These are phyloP conservation scores for Butyriboletus appendiculatus DNA, from an alignment of 1,284 basidiomycete genomes.

Conservation along the genomic window DNA sequence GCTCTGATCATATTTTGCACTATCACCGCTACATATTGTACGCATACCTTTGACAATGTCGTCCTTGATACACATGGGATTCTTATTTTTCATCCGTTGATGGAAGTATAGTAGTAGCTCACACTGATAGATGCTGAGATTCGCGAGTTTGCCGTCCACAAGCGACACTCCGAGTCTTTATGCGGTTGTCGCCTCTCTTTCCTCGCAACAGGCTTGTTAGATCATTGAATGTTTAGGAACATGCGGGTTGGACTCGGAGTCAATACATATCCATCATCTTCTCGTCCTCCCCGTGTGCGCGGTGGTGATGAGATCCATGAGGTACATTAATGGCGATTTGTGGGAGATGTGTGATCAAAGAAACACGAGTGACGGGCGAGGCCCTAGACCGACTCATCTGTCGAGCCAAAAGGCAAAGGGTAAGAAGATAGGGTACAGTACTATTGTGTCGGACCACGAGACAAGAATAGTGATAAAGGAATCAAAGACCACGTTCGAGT, in stretches of 20 bases:
- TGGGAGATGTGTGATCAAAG: background rate
- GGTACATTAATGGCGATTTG: background rate
- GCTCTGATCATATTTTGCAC: conserved; percentile 2
- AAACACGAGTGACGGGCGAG: background rate
- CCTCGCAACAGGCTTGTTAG: no score
- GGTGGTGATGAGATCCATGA: background rate
- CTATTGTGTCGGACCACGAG: background rate
- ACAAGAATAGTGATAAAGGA: background rate
- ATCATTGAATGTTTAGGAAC: no score
- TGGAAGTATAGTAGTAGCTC: background rate
- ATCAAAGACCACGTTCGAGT: background rate
- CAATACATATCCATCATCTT: no score
- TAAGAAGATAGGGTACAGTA: background rate
- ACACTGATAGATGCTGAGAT: no score
- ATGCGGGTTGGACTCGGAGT: no score
- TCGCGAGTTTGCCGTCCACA: no score
- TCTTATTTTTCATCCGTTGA: background rate
- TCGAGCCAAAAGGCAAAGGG: background rate
- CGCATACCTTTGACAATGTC: background rate
- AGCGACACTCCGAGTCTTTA: no score
- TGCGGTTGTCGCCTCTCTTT: no score
- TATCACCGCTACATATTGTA: background rate
- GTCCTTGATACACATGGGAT: background rate
- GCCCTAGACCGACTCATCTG: background rate
- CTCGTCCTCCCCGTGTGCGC: background rate